phyloP scores from a whole-genome alignment of 306 rosid genomes.

The Prunus mongolica region DNA sequence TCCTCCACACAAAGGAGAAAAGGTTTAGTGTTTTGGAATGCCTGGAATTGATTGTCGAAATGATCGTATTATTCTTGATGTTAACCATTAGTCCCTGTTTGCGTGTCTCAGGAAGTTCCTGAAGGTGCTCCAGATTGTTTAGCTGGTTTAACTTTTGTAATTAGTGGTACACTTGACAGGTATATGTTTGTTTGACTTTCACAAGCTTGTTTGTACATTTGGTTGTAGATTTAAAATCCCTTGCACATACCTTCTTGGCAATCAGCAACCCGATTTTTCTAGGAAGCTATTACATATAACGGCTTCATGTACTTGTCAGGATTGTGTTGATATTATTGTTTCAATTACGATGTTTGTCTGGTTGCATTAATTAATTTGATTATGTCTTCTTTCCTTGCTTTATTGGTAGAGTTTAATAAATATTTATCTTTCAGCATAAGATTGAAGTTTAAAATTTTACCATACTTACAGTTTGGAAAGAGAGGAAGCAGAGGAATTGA shows the following conservation, averaged over 20 bases:
- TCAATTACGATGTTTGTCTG: background rate
- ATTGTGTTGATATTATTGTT: background rate
- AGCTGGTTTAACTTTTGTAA: constrained; percentile 83
- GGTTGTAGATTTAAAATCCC: background rate
- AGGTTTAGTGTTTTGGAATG: constrained; percentile 45
- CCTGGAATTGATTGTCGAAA: constrained; percentile 13
- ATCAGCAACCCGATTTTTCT: background rate
- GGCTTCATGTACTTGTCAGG: background rate
- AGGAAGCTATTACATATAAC: background rate
- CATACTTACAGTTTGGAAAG: constrained; percentile 73
- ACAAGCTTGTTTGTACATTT: constrained; percentile 4
- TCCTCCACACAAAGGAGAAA: constrained; percentile 96
- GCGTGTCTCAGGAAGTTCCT: constrained; percentile 76
- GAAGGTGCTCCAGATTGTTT: constrained; percentile 90
- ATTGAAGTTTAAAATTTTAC: constrained; percentile 16
- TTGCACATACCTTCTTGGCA: constrained; percentile 1
- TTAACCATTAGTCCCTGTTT: constrained; percentile 24
- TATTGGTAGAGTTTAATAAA: background rate
- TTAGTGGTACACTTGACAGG: constrained; percentile 99
- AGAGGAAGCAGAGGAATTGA: constrained; percentile 97
- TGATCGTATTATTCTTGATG: constrained; percentile 14
- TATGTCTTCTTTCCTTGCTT: background rate
- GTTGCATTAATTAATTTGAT: background rate
- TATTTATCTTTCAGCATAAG: constrained; percentile 18
- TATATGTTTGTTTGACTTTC: constrained; percentile 17